Evolutionary conservation across 2,329 filamentous ascomycete species (phyloP), one percentile per base, ranked within the genome.

Genomic region (Apiospora rasikravindrae): DNA sequence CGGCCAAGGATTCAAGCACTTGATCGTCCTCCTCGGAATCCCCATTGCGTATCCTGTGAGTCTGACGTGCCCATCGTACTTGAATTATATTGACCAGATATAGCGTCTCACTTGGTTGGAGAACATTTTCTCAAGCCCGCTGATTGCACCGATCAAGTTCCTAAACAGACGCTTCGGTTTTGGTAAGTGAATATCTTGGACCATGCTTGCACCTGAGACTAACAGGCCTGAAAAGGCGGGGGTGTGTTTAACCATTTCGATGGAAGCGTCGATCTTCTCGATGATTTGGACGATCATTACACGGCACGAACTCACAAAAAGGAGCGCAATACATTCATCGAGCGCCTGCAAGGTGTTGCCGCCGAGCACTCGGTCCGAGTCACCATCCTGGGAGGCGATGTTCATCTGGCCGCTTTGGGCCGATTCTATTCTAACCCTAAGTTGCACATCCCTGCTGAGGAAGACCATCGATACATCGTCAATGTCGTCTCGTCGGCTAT

Each of bases 201-300:
- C 10, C 29, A 14, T 24, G 33, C 14, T 40, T 16, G 10, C 19
- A 8, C 22, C 22, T 5, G 22, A 37, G 8, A n/a, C 57, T 64
- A 40, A 64, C 22, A 64, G 19, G 29, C 33, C 22, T 69, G 16
- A 19, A 29, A 47, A 83, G 93, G 93, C 5, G 95, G 95, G 68
- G 90, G 91, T 70, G 86, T 98, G 64, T 98, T 98, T 87, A 98
- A 98, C 82, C 89, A 94, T 71, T 98, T 98, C 76, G 96, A 98
- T 77, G 96, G 96, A 69, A 95, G 93, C 71, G 93, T 98, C 33
- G 96, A 98, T 83, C 90, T 98, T 33, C 86, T 98, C 22, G 95
- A 98, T 80, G 95, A 97, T 77, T 87, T 98, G 26, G 96, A 98
- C 81, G 96, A 99, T 81, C 96, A 99, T 80, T 98, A 98, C 85